Percentiles rank a stretch among this genome's conserved stretches.
phyloP scores from a whole-genome alignment of 129 eudicot genomes.

The Dittrichia graveolens region DNA sequence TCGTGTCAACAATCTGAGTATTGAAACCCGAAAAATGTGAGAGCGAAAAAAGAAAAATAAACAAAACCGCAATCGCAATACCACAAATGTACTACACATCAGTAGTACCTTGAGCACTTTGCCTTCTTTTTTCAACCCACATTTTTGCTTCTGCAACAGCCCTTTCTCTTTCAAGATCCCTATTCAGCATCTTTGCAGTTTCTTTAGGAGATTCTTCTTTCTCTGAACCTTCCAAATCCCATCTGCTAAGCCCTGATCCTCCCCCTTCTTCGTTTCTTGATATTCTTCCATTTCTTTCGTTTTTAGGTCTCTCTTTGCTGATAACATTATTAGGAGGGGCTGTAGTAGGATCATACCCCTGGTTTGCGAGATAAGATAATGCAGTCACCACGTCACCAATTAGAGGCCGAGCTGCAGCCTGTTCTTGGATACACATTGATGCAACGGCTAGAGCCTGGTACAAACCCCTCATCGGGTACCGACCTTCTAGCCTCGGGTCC shows the following conservation, averaged over 20 bases:
- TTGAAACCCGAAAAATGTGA: constrained; percentile 8
- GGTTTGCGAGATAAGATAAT: constrained; percentile 82
- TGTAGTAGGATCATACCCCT: constrained; percentile 56
- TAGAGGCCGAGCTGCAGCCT: constrained; percentile 48
- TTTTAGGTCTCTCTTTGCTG: constrained; percentile 31
- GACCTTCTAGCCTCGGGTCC: constrained; percentile 58
- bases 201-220: constrained; percentile 85
- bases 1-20: not conserved
- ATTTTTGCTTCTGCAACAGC: constrained; percentile 98
- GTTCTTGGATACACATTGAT: constrained; percentile 57
- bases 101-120: constrained; percentile 49
- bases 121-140: constrained; percentile 94
- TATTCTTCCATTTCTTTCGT: constrained; percentile 38
- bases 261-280: constrained; percentile 48
- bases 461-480: constrained; percentile 42
- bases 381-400: constrained; percentile 72
- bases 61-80: not conserved
- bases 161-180: constrained; percentile 74
- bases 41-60: not conserved
- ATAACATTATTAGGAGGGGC: constrained; percentile 38
- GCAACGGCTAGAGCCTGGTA: constrained; percentile 54
- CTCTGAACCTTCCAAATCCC: constrained; percentile 82
- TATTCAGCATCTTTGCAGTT: constrained; percentile 58
- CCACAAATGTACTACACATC: constrained; percentile 34
- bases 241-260: constrained; percentile 63